Base-by-base conservation (phyloP, 2,329 filamentous ascomycete genomes). In the Cladosporium sp. region DNA sequence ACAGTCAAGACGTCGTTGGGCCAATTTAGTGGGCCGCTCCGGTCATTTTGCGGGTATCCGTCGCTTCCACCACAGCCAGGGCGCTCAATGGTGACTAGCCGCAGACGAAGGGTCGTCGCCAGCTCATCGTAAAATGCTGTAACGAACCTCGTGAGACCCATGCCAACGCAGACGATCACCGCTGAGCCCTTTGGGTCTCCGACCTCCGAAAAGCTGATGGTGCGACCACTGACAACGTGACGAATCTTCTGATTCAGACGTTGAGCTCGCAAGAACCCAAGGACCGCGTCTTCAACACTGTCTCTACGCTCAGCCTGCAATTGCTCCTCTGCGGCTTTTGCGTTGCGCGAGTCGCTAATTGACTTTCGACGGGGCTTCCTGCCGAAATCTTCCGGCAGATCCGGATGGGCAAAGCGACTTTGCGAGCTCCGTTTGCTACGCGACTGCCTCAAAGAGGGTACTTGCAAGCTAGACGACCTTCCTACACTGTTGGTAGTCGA, bases 61-160 rank as follows among this genome's bases (percentile, higher is more conserved):
- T 95, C 90, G 66, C 92, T 96, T 63, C 89, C 91, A 44, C 93
- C 93, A 13, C 98, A 89, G 22, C 93, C 93, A 51, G 93, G 93
- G 49, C 93, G 83, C 69, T 98, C 93, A 5, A 92, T 87, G 0
- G 93, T 97, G 59, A 98, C 95, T 48, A 98, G 77, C 16, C 93
- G 83, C 53, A 98, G 72, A 68, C 89, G 93, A 54, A 98, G 74
- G 0, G 91, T 95, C 63, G 88, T 74, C 2, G 93, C 93, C 49
- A 98, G 76, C 68, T 98, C 93, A 67, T 98, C 93, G 66, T 97
- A 98, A 67, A 98, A 98, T 0, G 91, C 90, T 56, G 89, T 96
- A 55, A 98, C 87, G 67, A 93, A 98, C 70, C 93, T 82, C 9
- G 93, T 98, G 63, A 98, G 72, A 0, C 93, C 93, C 93, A 98